A percentile compares a stretch with the other conserved stretches of the same genome.
These are phyloP conservation scores for Stemphylium beticola DNA, from an alignment of 2,329 filamentous ascomycete species.

Conservation along the genomic window DNA sequence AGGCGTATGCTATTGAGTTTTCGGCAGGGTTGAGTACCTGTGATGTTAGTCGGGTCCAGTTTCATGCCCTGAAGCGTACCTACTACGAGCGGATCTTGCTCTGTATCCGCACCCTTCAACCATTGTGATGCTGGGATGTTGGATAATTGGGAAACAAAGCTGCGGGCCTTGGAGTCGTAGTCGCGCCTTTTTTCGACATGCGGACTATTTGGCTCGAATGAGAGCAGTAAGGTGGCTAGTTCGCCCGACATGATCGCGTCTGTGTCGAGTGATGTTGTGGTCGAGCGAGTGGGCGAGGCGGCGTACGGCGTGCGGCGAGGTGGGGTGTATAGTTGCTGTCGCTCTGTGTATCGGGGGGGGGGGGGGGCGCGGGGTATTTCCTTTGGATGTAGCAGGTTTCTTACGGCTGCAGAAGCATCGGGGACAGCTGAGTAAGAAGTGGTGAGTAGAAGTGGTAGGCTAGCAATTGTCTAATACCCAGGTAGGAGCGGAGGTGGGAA, in stretches of 20 bases:
- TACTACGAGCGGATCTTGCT: conserved; percentile 51
- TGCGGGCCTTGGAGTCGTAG: conserved; percentile 48
- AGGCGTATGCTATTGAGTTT: conserved; percentile 66
- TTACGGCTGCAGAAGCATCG: neutral
- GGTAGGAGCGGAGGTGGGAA: conserved; percentile 16
- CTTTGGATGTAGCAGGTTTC: neutral
- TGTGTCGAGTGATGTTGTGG: conserved; percentile 5
- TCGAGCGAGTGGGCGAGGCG: conserved; percentile 12
- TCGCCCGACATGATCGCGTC: conserved; percentile 37
- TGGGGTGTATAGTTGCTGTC: conserved; percentile 20
- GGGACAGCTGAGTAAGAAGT: neutral
- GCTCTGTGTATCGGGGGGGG: neutral
- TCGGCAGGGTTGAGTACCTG: conserved; percentile 61
- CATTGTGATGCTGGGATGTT: conserved; percentile 42
- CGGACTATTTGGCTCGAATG: conserved; percentile 45
- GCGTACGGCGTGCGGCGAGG: conserved; percentile 22
- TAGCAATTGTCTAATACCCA: conserved; percentile 15
- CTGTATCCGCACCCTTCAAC: conserved; percentile 46
- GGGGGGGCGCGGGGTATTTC: neutral
- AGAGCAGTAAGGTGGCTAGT: conserved; percentile 33
- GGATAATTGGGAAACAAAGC: conserved; percentile 44
- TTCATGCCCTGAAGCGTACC: neutral
- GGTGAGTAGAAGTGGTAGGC: neutral
- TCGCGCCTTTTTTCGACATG: conserved; percentile 45
- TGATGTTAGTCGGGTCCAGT: conserved; percentile 11